phyloP scores from a whole-genome alignment of 2,329 filamentous ascomycete genomes.

The Chaetomium sp. region DNA sequence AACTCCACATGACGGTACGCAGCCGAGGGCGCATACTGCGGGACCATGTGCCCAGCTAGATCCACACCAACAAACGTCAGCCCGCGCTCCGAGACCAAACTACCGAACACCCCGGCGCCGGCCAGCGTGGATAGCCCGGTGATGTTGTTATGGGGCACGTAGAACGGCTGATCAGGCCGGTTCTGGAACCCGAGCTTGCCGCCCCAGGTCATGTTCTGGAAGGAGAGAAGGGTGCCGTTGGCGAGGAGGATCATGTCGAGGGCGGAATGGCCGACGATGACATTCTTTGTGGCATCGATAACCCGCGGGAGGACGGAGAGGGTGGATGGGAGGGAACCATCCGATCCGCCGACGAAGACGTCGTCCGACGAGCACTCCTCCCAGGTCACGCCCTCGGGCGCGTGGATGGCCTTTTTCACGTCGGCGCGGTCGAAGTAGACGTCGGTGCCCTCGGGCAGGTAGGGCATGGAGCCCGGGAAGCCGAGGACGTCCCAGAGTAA shows the following conservation, averaged over 20 bases:
- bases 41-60: conserved; percentile 60
- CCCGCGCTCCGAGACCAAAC: conserved; percentile 65
- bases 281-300: conserved; percentile 66
- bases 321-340: conserved; percentile 48
- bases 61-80: conserved; percentile 63
- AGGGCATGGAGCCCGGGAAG: conserved; percentile 58
- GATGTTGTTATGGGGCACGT: conserved; percentile 57
- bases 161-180: conserved; percentile 56
- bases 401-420: conserved; percentile 66
- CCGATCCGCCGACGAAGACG: conserved; percentile 37
- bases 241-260: conserved; percentile 62
- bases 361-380: conserved; percentile 18
- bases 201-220: conserved; percentile 79
- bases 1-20: conserved; percentile 70
- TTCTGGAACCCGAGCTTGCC: conserved; percentile 63
- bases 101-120: conserved; percentile 60
- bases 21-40: conserved; percentile 61
- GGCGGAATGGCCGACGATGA: conserved; percentile 66
- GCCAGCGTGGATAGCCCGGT: conserved; percentile 27
- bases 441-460: conserved; percentile 53
- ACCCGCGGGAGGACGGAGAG: conserved; percentile 59
- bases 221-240: conserved; percentile 63
- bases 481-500: conserved; percentile 61
- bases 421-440: conserved; percentile 67
- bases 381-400: conserved; percentile 53